Percentiles rank a stretch among this genome's conserved stretches.
Conservation (phyloP, 2,329 filamentous ascomycete species). For the Fusarium sarcochroum region DNA sequence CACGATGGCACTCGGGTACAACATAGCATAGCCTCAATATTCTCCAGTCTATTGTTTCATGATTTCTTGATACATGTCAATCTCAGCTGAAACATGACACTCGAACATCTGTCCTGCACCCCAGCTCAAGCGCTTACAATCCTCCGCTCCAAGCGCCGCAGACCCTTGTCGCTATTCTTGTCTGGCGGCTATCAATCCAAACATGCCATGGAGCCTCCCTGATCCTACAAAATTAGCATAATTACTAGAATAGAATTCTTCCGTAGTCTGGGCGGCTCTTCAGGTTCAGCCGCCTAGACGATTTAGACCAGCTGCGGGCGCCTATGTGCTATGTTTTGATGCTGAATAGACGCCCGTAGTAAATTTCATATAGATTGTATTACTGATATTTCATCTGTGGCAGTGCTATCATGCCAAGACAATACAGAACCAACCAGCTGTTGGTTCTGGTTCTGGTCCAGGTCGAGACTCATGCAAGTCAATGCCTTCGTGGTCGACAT, state of each 20-base stretch:
- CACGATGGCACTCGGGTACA: neutral
- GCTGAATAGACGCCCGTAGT: slow-evolving; percentile 15
- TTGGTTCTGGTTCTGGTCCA: neutral
- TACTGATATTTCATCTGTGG: slow-evolving; percentile 17
- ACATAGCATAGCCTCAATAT: slow-evolving; percentile 6
- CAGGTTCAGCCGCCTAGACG: neutral
- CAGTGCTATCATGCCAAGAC: slow-evolving; percentile 24
- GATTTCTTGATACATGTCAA: neutral
- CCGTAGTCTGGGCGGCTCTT: slow-evolving; percentile 22
- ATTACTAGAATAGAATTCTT: slow-evolving; percentile 22
- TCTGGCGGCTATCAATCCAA: slow-evolving; percentile 21
- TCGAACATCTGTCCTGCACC: slow-evolving; percentile 3
- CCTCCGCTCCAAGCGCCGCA: slow-evolving; percentile 29
- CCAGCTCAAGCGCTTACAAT: slow-evolving; percentile 29
- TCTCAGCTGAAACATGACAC: slow-evolving; percentile 21
- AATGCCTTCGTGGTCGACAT: slow-evolving; percentile 14
- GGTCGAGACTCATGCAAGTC: slow-evolving; percentile 1
- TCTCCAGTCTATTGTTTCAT: slow-evolving; percentile 9
- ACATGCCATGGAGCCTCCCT: neutral
- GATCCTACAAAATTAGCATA: neutral
- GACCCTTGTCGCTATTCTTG: slow-evolving; percentile 26
- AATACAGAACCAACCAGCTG: slow-evolving; percentile 8
- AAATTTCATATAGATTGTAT: neutral
- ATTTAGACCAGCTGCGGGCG: slow-evolving; percentile 18
- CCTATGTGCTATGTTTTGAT: slow-evolving; percentile 2